Evolutionary conservation across 768 basidiomycete genomes (phyloP).

Genomic region (Scleroderma citrinum): DNA sequence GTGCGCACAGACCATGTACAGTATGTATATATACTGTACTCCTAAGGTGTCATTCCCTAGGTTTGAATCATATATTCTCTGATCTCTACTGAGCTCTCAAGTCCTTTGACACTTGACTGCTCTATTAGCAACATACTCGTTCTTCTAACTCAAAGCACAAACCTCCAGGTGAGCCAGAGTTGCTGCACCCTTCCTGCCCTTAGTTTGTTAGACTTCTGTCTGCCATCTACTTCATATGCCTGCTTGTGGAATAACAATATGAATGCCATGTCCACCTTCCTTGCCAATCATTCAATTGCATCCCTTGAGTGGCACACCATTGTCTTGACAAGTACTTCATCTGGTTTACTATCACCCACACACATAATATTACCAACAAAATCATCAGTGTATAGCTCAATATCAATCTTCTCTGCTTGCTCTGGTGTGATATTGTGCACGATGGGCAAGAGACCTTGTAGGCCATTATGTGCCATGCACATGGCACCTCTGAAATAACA

Average conservation of each 20-base stretch:
- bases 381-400: constrained; percentile 51
- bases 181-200: too few species aligned
- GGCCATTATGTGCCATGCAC: constrained; percentile 56
- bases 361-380: constrained; percentile 59
- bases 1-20: too few species aligned
- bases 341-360: constrained; percentile 45
- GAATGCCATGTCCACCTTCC: constrained; percentile 47
- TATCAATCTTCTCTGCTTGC: constrained; percentile 43
- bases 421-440: constrained; percentile 43
- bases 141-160: too few species aligned
- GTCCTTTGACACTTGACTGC: too few species aligned
- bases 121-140: too few species aligned
- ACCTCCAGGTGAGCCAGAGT: too few species aligned
- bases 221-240: constrained; percentile 58
- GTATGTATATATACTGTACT: too few species aligned
- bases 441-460: constrained; percentile 53
- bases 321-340: constrained; percentile 42
- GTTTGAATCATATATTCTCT: too few species aligned
- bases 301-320: constrained; percentile 53
- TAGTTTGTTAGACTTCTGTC: too few species aligned
- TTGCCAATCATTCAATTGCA: constrained; percentile 52
- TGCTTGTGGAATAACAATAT: constrained; percentile 57
- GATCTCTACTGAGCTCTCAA: too few species aligned
- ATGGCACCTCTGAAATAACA: constrained; percentile 68
- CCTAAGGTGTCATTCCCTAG: too few species aligned